Evolutionary conservation across 495 filamentous ascomycete species (phyloP).

Genomic region (Penicillium diatomitis): DNA sequence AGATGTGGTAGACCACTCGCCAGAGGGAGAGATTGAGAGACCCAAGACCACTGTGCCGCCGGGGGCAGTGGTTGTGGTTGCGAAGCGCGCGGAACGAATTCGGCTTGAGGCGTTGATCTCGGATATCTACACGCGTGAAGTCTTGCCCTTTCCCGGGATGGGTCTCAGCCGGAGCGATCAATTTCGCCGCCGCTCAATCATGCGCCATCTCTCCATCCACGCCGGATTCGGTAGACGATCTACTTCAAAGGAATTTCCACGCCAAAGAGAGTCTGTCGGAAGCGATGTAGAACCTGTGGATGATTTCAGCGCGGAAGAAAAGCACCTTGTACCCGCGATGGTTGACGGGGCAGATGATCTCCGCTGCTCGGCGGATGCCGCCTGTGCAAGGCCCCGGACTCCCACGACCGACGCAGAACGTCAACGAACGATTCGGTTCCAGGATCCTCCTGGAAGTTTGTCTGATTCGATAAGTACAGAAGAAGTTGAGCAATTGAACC

Average conservation of each 20-base stretch:
- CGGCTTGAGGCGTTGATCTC: constrained; percentile 65
- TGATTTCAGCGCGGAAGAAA: constrained; percentile 10
- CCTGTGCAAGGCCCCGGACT: constrained; percentile 8
- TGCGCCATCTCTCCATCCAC: constrained; percentile 63
- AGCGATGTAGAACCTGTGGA: constrained; percentile 9
- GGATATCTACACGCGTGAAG: constrained; percentile 79
- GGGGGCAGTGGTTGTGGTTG: constrained; percentile 33
- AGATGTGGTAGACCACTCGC: constrained; percentile 15
- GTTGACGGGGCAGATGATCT: constrained; percentile 10
- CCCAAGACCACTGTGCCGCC: constrained; percentile 13
- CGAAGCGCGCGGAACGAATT: constrained; percentile 64
- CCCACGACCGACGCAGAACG: constrained; percentile 9
- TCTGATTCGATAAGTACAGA: not conserved
- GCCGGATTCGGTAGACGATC: constrained; percentile 24
- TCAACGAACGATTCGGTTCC: constrained; percentile 13
- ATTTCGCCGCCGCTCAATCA: constrained; percentile 63
- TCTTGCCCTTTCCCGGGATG: constrained; percentile 83
- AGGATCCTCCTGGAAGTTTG: constrained; percentile 4
- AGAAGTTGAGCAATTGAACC: no score
- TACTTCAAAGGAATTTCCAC: constrained; percentile 17
- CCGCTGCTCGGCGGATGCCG: constrained; percentile 1
- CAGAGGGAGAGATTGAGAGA: constrained; percentile 26
- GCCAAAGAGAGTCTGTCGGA: constrained; percentile 4
- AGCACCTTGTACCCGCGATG: constrained; percentile 1
- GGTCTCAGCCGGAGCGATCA: constrained; percentile 49